phyloP scores from a whole-genome alignment of 2,329 filamentous ascomycete species.

The Cordyceps militaris region DNA sequence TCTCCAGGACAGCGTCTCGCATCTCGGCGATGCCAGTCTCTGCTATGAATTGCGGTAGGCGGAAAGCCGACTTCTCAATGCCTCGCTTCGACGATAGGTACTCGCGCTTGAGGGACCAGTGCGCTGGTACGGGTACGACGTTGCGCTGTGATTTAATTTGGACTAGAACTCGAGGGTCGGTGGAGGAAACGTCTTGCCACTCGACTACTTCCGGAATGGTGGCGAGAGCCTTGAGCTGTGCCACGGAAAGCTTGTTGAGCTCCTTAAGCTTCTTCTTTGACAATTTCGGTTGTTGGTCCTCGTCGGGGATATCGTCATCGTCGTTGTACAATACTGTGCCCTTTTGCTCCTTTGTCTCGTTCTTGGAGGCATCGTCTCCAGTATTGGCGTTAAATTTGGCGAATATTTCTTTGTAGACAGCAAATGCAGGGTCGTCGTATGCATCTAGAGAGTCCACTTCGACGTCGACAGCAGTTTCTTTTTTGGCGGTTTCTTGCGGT shows the following conservation, averaged over 20 bases:
- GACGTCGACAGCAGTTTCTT: slow-evolving; percentile 28
- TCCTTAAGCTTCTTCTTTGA: slow-evolving; percentile 95
- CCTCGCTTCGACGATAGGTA: slow-evolving; percentile 95
- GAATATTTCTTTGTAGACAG: slow-evolving; percentile 77
- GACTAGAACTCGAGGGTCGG: slow-evolving; percentile 81
- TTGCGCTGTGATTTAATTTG: slow-evolving; percentile 95
- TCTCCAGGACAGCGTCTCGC: slow-evolving; percentile 92
- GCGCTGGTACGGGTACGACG: slow-evolving; percentile 84
- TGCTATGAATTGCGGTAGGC: slow-evolving; percentile 90
- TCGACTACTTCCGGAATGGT: slow-evolving; percentile 90
- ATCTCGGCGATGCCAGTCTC: slow-evolving; percentile 98
- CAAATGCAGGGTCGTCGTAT: slow-evolving; percentile 64
- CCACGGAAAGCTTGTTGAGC: slow-evolving; percentile 86
- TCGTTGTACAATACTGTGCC: slow-evolving; percentile 63
- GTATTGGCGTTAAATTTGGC: slow-evolving; percentile 61
- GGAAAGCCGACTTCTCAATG: slow-evolving; percentile 90
- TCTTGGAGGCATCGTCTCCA: slow-evolving; percentile 30
- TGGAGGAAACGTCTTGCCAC: slow-evolving; percentile 91
- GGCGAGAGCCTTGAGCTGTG: slow-evolving; percentile 89
- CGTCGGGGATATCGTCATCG: slow-evolving; percentile 78
- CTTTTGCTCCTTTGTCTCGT: slow-evolving; percentile 56
- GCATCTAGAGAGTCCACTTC: slow-evolving; percentile 5
- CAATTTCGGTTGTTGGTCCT: slow-evolving; percentile 59
- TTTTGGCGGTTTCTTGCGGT: slow-evolving; percentile 38
- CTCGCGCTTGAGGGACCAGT: slow-evolving; percentile 95